These are phyloP conservation scores for Mycosarcoma mackinlayi DNA, from an alignment of 1,284 basidiomycete genomes.

Conservation along the genomic window DNA sequence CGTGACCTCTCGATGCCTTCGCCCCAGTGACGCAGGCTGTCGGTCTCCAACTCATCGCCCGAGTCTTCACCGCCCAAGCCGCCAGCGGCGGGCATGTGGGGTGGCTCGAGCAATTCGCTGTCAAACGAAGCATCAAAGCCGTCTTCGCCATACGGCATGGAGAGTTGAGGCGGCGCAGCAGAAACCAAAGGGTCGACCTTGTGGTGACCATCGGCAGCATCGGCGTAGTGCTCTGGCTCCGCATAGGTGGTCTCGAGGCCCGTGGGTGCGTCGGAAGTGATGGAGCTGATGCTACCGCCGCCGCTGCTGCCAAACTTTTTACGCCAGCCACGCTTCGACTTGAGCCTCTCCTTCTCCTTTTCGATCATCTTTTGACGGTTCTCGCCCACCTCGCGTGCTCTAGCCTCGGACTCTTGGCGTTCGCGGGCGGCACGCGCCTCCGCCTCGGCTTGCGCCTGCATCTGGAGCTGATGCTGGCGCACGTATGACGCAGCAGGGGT, in stretches of 20 bases:
- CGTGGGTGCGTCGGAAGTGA: constrained; percentile 42
- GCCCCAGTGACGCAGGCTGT: constrained; percentile 70
- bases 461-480: constrained; percentile 82
- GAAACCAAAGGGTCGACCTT: constrained; percentile 28
- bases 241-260: constrained; percentile 57
- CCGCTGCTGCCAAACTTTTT: constrained; percentile 68
- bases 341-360: constrained; percentile 69
- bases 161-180: constrained; percentile 33
- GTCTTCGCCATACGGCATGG: constrained; percentile 69
- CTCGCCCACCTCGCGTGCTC: constrained; percentile 67
- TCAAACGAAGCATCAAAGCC: constrained; percentile 74
- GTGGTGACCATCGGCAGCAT: constrained; percentile 15
- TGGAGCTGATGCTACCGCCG: constrained; percentile 46
- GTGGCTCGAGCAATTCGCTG: constrained; percentile 82
- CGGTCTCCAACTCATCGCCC: constrained; percentile 72
- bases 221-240: constrained; percentile 30
- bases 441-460: constrained; percentile 69
- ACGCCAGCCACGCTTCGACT: constrained; percentile 66
- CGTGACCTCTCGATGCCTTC: constrained; percentile 76
- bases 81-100: constrained; percentile 72
- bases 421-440: constrained; percentile 69
- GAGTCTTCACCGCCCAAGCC: constrained; percentile 66
- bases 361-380: constrained; percentile 70
- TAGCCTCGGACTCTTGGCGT: constrained; percentile 74
- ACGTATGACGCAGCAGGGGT: constrained; percentile 92